Evolutionary conservation across 2,329 filamentous ascomycete species (phyloP).

Genomic region (Meredithiella fracta): DNA sequence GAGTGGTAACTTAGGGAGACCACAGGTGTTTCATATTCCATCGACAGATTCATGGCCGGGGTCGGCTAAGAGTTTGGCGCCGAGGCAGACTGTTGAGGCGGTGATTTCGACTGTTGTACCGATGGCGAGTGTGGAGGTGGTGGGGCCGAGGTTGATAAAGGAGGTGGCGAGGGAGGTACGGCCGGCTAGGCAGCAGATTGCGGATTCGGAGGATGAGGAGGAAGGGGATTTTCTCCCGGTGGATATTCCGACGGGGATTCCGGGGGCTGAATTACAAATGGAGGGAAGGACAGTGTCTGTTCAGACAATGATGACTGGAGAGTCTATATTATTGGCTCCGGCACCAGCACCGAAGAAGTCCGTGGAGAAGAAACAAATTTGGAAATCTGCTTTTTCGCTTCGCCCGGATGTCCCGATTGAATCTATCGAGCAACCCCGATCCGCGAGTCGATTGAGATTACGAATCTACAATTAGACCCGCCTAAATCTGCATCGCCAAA

Average conservation of each 20-base stretch:
- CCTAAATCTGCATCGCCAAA: too few relatives aligned
- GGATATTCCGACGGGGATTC: background rate
- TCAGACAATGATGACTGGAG: too few relatives aligned
- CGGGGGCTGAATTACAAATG: too few relatives aligned
- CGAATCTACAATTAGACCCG: background rate
- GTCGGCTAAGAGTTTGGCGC: background rate
- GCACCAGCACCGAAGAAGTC: background rate
- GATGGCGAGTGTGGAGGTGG: background rate
- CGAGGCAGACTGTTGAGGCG: background rate
- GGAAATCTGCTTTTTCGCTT: background rate
- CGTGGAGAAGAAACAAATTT: conserved; percentile 5
- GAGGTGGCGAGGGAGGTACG: background rate
- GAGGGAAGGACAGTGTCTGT: too few relatives aligned
- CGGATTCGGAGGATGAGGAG: conserved; percentile 11
- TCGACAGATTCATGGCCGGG: background rate
- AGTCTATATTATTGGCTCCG: too few relatives aligned
- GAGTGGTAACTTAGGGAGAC: background rate
- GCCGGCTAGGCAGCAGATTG: conserved; percentile 8
- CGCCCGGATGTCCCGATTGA: background rate
- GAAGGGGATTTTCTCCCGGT: conserved; percentile 6
- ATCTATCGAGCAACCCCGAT: background rate
- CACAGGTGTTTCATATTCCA: background rate
- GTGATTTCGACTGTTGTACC: background rate
- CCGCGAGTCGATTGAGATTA: background rate
- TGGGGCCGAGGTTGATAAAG: conserved; percentile 4